phyloP scores from a whole-genome alignment of 345 rosid species.

The Draba incana region DNA sequence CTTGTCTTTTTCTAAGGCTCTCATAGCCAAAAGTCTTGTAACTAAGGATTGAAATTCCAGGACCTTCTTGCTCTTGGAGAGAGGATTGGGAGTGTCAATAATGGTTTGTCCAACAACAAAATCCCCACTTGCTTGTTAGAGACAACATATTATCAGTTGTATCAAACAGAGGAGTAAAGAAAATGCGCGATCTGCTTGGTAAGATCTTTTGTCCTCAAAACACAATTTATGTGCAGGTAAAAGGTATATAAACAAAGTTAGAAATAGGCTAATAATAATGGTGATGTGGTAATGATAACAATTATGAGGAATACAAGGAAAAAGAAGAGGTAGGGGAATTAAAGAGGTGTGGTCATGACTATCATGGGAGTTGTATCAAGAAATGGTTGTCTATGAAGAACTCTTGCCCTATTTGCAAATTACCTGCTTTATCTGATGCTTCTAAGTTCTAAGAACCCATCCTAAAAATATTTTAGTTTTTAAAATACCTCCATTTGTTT shows the following conservation, averaged over 20 bases:
- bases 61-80: constrained; percentile 87
- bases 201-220: constrained; percentile 35
- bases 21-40: constrained; percentile 1
- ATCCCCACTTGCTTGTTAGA: constrained; percentile 63
- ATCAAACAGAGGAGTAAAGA: constrained; percentile 54
- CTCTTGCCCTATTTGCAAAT: constrained; percentile 87
- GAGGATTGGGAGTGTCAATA: constrained; percentile 82
- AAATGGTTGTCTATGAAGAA: constrained; percentile 91
- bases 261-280: constrained; percentile 10
- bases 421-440: constrained; percentile 51
- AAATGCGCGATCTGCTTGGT: constrained; percentile 88
- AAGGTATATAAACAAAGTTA: neutral
- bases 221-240: neutral
- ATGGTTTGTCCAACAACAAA: constrained; percentile 68
- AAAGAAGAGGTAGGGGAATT: constrained; percentile 59
- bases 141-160: constrained; percentile 44
- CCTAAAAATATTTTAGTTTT: too few species aligned
- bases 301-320: constrained; percentile 76
- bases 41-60: constrained; percentile 47
- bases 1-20: neutral
- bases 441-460: constrained; percentile 34
- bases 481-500: neutral
- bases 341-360: constrained; percentile 71
- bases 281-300: constrained; percentile 13
- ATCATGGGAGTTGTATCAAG: constrained; percentile 73